Percentiles rank a stretch among this genome's conserved stretches.
phyloP scores from a whole-genome alignment of 176 grass and related monocot genomes.

The Oryza officinalis region DNA sequence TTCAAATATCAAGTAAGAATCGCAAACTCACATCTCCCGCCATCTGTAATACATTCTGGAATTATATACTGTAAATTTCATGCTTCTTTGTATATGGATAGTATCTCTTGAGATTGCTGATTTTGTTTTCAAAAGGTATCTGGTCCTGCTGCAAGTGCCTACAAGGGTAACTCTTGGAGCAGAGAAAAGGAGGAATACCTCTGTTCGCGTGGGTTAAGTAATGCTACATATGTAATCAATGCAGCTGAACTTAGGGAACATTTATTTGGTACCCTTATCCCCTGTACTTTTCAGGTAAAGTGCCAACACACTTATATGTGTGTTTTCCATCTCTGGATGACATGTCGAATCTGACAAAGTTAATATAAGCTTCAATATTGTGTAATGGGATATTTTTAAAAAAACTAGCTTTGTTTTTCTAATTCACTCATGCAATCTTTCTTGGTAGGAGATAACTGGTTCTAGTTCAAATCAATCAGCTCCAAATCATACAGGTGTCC shows the following conservation, averaged over 20 bases:
- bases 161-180: slow-evolving; percentile 65
- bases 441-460: slow-evolving; percentile 53
- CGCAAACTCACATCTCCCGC: not conserved
- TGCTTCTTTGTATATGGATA: slow-evolving; percentile 16
- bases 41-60: not conserved
- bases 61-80: not conserved
- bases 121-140: slow-evolving; percentile 61
- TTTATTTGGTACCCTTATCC: slow-evolving; percentile 62
- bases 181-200: slow-evolving; percentile 76
- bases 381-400: not conserved
- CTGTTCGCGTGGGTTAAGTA: slow-evolving; percentile 54
- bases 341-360: slow-evolving; percentile 1
- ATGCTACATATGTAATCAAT: slow-evolving; percentile 63
- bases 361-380: slow-evolving; percentile 3
- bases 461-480: slow-evolving; percentile 32
- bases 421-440: slow-evolving; percentile 10
- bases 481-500: slow-evolving; percentile 38
- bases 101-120: slow-evolving; percentile 24
- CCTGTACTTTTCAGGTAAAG: slow-evolving; percentile 70
- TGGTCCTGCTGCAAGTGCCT: slow-evolving; percentile 77
- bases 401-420: not conserved
- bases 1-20: not conserved
- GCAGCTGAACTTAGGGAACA: slow-evolving; percentile 60
- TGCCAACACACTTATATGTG: not conserved
- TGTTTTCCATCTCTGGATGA: slow-evolving; percentile 9